A percentile compares a stretch with the other conserved stretches of the same genome.
Conservation (phyloP, 116 monocot species). For the Zostera marina region DNA sequence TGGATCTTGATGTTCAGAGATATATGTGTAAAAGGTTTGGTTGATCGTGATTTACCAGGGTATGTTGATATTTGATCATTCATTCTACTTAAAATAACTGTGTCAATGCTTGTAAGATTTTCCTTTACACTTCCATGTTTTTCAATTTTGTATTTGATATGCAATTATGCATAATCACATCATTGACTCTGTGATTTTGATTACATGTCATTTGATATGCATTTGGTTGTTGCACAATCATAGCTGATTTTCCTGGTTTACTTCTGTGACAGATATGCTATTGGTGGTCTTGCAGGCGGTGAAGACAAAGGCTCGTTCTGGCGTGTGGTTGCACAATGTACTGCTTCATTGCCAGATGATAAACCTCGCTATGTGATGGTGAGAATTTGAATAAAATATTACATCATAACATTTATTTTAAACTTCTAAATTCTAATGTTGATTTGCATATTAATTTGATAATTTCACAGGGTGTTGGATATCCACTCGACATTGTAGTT, state of each 20-base stretch:
- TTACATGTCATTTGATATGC: too few species aligned
- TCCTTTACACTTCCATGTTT: not conserved
- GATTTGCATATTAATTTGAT: not conserved
- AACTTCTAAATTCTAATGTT: not conserved
- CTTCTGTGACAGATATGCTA: conserved; percentile 73
- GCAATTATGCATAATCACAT: too few species aligned
- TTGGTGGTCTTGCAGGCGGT: conserved; percentile 98
- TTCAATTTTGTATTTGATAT: too few species aligned
- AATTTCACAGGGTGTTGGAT: conserved; percentile 74
- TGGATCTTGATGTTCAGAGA: conserved; percentile 41
- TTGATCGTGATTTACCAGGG: conserved; percentile 91
- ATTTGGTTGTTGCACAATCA: not conserved
- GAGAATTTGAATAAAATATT: conserved; percentile 2
- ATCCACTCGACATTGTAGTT: conserved; percentile 98
- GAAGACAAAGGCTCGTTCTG: conserved; percentile 99
- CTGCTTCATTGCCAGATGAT: conserved; percentile 84
- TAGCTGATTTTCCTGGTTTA: conserved; percentile 16
- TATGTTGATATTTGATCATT: conserved; percentile 19
- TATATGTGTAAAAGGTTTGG: conserved; percentile 86
- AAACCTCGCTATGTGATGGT: conserved; percentile 99
- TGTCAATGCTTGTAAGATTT: not conserved
- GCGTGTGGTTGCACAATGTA: conserved; percentile 97
- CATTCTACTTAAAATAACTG: not conserved
- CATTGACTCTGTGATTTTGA: too few species aligned
- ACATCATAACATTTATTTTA: not conserved